Evolutionary conservation across 139 green algal genomes (phyloP).

Genomic region (Astrephomene gubernaculifera): DNA sequence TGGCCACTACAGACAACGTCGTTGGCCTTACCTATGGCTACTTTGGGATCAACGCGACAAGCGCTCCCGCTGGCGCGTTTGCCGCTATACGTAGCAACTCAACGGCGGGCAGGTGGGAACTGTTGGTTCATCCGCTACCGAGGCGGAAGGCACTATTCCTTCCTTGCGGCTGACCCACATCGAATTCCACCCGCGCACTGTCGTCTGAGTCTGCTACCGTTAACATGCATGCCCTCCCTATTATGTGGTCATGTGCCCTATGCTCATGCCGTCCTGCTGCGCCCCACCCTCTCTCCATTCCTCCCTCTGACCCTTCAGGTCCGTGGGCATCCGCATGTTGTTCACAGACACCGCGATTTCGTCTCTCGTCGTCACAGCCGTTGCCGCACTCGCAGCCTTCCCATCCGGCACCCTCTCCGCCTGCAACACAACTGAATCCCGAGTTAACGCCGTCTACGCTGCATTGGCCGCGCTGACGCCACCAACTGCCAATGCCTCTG

Average conservation of each 20-base stretch:
- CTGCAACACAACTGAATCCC: neutral
- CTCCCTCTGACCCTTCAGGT: neutral
- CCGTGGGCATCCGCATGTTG: neutral
- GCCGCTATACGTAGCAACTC: neutral
- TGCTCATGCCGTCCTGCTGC: no score
- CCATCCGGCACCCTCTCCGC: neutral
- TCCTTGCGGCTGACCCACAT: no score
- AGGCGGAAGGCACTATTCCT: no score
- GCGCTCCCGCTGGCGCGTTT: neutral
- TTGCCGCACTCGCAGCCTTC: neutral
- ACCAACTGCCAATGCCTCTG: neutral
- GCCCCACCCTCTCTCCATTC: no score
- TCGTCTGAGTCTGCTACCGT: no score
- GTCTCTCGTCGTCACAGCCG: neutral
- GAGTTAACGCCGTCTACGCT: neutral
- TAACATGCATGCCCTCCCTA: no score
- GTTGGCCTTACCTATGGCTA: neutral
- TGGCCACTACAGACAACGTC: neutral
- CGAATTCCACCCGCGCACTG: no score
- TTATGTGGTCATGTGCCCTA: no score
- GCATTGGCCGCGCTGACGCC: neutral
- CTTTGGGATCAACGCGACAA: neutral
- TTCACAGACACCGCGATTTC: neutral
- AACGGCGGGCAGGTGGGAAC: no score
- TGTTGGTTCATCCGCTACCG: no score